phyloP scores from a whole-genome alignment of 2,329 filamentous ascomycete species.

The Penicillium italicum region DNA sequence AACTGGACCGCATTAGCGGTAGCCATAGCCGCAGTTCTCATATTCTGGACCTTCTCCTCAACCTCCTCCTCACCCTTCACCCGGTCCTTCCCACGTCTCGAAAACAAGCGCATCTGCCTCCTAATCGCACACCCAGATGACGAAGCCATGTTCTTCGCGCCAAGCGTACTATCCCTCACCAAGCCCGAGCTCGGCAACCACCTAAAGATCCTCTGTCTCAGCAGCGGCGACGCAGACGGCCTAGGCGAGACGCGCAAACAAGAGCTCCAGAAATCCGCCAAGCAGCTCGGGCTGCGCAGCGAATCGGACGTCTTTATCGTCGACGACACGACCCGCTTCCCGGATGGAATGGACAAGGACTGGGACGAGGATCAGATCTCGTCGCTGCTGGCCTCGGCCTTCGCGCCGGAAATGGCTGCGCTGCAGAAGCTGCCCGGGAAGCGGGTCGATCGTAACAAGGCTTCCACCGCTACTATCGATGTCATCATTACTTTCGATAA shows the following conservation, averaged over 20 bases:
- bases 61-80: conserved; percentile 41
- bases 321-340: conserved; percentile 71
- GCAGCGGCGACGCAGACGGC: conserved; percentile 82
- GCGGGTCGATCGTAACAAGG: conserved; percentile 30
- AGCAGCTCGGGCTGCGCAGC: conserved; percentile 68
- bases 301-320: conserved; percentile 82
- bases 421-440: conserved; percentile 31
- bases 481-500: conserved; percentile 85
- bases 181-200: conserved; percentile 78
- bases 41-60: conserved; percentile 43
- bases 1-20: conserved; percentile 30
- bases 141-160: conserved; percentile 99
- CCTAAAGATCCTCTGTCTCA: conserved; percentile 89
- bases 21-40: conserved; percentile 41
- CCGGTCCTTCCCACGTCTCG: conserved; percentile 56
- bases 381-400: conserved; percentile 65
- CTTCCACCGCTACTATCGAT: conserved; percentile 63
- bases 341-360: conserved; percentile 77
- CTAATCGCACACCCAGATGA: conserved; percentile 97
- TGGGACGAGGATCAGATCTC: conserved; percentile 74
- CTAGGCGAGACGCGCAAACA: conserved; percentile 77
- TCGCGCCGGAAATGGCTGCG: conserved; percentile 60
- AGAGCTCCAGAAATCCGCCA: conserved; percentile 77
- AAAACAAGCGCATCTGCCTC: conserved; percentile 82
- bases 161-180: conserved; percentile 79